Evolutionary conservation across 148 eudicot genomes (phyloP).

Genomic region (Selenicereus undatus): DNA sequence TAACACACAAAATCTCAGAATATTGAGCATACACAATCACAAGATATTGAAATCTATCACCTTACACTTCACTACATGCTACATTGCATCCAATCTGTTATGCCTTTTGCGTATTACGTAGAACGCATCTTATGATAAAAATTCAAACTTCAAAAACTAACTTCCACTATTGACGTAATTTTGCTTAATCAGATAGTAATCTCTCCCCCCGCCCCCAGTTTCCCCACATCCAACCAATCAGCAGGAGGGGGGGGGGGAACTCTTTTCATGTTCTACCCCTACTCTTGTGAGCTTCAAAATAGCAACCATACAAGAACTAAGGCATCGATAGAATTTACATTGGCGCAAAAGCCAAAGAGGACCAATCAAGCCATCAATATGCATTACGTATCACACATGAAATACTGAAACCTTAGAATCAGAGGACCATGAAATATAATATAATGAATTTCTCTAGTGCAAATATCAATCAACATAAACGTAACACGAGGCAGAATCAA

Average conservation of each 20-base stretch:
- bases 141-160: neutral
- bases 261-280: no score
- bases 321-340: no score
- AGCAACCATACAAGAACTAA: no score
- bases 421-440: neutral
- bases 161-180: neutral
- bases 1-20: neutral
- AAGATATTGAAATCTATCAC: neutral
- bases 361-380: no score
- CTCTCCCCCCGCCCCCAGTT: no score
- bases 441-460: neutral
- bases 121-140: neutral
- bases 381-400: neutral
- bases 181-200: neutral
- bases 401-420: neutral
- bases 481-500: neutral
- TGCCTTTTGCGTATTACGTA: neutral
- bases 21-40: neutral
- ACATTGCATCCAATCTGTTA: neutral
- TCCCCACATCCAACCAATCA: no score
- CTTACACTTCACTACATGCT: no score
- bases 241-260: no score
- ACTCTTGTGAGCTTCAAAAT: no score
- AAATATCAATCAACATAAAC: neutral
- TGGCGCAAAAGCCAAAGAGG: no score